Percentiles rank a stretch among this genome's conserved stretches.
phyloP scores from a whole-genome alignment of 2,329 filamentous ascomycete species.

The Colletotrichum nymphaeae region DNA sequence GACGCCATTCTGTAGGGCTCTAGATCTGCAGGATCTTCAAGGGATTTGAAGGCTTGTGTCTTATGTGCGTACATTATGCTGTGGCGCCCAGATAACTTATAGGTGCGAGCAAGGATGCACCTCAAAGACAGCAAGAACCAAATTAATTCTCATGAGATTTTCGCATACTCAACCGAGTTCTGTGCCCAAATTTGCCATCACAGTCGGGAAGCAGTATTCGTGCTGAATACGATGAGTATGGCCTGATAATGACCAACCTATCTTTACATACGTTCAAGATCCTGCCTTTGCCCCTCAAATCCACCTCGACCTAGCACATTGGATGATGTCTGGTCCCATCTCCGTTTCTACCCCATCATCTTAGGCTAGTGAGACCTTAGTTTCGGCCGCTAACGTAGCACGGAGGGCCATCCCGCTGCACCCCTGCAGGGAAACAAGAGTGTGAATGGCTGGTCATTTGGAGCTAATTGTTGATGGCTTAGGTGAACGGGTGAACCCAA shows the following conservation, averaged over 20 bases:
- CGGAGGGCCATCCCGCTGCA: neutral
- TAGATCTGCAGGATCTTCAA: neutral
- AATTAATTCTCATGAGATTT: too few species aligned
- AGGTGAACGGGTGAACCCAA: neutral
- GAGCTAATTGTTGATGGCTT: neutral
- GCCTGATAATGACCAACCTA: neutral
- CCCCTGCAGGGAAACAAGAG: neutral
- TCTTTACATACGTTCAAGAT: neutral
- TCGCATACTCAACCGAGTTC: too few species aligned
- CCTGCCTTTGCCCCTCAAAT: neutral
- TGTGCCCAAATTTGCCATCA: too few species aligned
- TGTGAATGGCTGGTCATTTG: neutral
- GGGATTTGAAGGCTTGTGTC: neutral
- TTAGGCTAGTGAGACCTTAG: neutral
- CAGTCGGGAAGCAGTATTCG: too few species aligned
- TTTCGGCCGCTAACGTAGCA: too few species aligned
- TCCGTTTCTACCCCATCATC: neutral
- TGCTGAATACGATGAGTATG: neutral
- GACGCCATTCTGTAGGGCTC: constrained; percentile 14
- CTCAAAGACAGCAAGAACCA: too few species aligned
- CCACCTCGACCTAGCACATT: neutral
- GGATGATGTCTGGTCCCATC: neutral
- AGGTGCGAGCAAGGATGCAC: too few species aligned
- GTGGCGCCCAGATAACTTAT: too few species aligned
- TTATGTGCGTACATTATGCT: neutral